Base-by-base conservation (phyloP, 331 rosid species). In the Erythrophleum ivorense region DNA sequence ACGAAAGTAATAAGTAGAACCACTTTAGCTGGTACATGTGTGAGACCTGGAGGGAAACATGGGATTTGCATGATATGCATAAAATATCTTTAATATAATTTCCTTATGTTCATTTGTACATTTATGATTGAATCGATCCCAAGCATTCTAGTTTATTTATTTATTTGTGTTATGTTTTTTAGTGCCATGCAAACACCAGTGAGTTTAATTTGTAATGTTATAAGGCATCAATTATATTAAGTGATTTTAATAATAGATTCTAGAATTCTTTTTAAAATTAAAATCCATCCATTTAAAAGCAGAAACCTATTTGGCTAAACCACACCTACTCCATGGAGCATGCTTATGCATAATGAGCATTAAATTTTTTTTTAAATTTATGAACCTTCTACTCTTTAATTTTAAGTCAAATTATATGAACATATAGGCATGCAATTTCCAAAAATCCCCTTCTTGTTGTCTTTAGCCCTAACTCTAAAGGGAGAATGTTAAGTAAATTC, bases 21-120 rank as follows among this genome's bases (percentile, higher is more conserved):
- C 34, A 64, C 53, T 59, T 19, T 12, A 50, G 55, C 55, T 14
- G 0, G 16, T 50, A 46, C 2, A 12, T 59, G 67, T 24, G 40
- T 60, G 9, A 21, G 67, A 60, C 29, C 67, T 29, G 67, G 29
- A 33, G 70, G 60, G 71, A 83, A 79, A 86, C 89, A 91, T 84
- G 85, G 82, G 81, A 86, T 82, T 78, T 91, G 89, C 95, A 89
- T 84, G 91, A 88, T 66, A 67, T 88, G 89, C 92, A 88, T 63
- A 14, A 2, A 63, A 63, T 24, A 1, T 24, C 29, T 24, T 24
- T 24, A 24, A 24, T 24, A 0, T 24, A 0, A 24, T 24, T 24
- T 24, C 29, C 29, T 24, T 24, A 24, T 24, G 29, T 24, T 24
- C 29, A 34, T 40, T 19, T 21, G 15, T 49, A 46, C 12, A 19